Base-by-base conservation (phyloP, 805 yeast species). In the Cyberlindnera suaveolens region DNA sequence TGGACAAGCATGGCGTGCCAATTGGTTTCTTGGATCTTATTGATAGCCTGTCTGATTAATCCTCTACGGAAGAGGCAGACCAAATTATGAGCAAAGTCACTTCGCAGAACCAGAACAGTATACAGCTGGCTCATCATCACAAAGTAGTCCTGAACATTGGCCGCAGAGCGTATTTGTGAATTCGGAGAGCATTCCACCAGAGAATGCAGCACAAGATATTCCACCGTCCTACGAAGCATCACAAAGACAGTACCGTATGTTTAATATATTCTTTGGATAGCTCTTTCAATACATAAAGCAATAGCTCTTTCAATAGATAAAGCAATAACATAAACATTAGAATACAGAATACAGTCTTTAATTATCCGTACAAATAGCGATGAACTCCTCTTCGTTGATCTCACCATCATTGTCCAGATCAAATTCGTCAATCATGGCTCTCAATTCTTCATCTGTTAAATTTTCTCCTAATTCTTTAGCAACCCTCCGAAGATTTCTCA, bases 381-480 rank as follows among this genome's bases (percentile, higher is more conserved):
- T 85, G 58, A 90, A 89, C 65, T 90, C 97, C 49, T 86, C 87
- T 58, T 86, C 95, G 57, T 83, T 83, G 52, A 89, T 90, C 51
- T 86, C 96, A 40, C 98, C 98, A 62, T 93, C 98, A 43, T 87
- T 95, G 61, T 93, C 97, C 40, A 90, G 67, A 65, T 93, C 99
- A 60, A 93, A 93, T 63, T 91, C 98, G 48, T 90, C 96, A 51
- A 93, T 93, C 99, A 93, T 93, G 5, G 97, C 97, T 52, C 85
- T 75, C 40, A 93, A 70, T 58, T 93, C 99, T 46, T 88, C 96
- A 53, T 93, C 99, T 6, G 87, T 81, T 45, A 93, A 67, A 53
- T 83, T 85, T 62, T 93, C 99, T 3, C 96, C 97, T 45, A 93
- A 67, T 52, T 91, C 97, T 53, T 85, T 85, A 10, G 97, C 93